Evolutionary conservation across 1,284 basidiomycete genomes (phyloP), one percentile per base, ranked within the genome.

Genomic region (Vanrija sp.): DNA sequence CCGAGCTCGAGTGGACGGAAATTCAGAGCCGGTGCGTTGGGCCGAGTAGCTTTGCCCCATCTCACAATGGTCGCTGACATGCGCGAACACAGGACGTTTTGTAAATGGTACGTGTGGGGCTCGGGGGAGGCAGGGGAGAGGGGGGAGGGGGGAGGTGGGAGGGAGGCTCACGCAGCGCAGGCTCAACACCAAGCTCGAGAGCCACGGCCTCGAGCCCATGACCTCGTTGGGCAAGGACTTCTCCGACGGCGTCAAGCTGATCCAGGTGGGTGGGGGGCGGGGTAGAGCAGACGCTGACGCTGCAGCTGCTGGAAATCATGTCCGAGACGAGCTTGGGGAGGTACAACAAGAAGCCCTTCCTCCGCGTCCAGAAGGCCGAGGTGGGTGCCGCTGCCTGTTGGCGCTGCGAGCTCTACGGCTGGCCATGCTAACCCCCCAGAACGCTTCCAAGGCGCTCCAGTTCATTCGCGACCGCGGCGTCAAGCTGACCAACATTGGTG

Each of bases 281-380:
- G 41, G n/a, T 7, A 15, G 31, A 8, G 7, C 8, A 8, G 31
- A n/a, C n/a, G 37, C 45, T 54, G 22, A 47, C 36, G 14, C n/a
- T n/a, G n/a, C n/a, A n/a, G n/a, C n/a, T n/a, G n/a, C n/a, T n/a
- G 90, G 90, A 93, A 79, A 94, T 95, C 69, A 93, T 94, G 90
- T 91, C 94, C 36, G 93, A 96, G 68, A 86, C 85, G 1, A 89
- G 88, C 23, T 81, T 98, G 15, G 95, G 94, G 8, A 80, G 89
- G 61, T 98, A 95, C 75, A 97, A 96, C 76, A 86, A 83, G 70
- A 85, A 82, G 51, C 95, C 95, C 0, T 81, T 85, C 39, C 93
- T 97, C 82, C 84, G 94, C 44, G 85, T 98, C 0, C 95, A 98
- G 75, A 97, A 94, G 71, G 93, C 93, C 3, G 95, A 98, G 62